A percentile compares a stretch with the other conserved stretches of the same genome.
Conservation (phyloP, 2,329 filamentous ascomycete species). For the Cadophora sp. region DNA sequence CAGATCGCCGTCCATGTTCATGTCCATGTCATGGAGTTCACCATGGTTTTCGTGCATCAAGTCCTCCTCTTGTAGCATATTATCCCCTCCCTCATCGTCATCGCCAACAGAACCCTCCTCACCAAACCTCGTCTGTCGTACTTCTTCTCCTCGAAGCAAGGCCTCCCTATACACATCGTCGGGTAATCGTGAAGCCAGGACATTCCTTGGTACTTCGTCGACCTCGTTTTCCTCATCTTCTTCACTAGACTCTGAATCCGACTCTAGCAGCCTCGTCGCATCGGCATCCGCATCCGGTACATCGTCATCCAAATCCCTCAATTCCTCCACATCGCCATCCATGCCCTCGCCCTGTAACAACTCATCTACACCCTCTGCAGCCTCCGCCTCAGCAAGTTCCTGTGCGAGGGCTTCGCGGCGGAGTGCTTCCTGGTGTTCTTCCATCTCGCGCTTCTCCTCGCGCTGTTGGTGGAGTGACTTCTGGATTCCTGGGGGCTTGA, state of each 20-base stretch:
- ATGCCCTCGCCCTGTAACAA: conserved; percentile 45
- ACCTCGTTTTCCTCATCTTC: conserved; percentile 52
- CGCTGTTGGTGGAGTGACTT: conserved; percentile 92
- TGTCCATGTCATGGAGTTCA: conserved; percentile 47
- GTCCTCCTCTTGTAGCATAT: conserved; percentile 70
- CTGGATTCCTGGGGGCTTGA: conserved; percentile 83
- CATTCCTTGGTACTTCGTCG: conserved; percentile 41
- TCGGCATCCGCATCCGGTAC: conserved; percentile 65
- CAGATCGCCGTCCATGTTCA: conserved; percentile 72
- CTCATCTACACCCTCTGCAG: conserved; percentile 51
- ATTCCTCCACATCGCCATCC: conserved; percentile 54
- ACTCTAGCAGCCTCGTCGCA: conserved; percentile 44
- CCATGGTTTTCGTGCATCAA: conserved; percentile 49
- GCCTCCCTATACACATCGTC: conserved; percentile 69
- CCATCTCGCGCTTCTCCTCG: conserved; percentile 87
- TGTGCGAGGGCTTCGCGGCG: conserved; percentile 73
- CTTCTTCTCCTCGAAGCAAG: conserved; percentile 58
- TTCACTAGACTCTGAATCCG: conserved; percentile 49
- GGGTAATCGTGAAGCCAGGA: conserved; percentile 52
- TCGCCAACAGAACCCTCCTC: conserved; percentile 57
- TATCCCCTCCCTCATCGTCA: conserved; percentile 62
- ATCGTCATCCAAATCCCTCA: conserved; percentile 73
- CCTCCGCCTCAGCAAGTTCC: conserved; percentile 74
- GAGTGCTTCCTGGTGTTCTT: conserved; percentile 81
- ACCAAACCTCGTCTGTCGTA: conserved; percentile 52